Evolutionary conservation across 2,329 filamentous ascomycete species (phyloP).

Genomic region (Ceratocystis variospora): DNA sequence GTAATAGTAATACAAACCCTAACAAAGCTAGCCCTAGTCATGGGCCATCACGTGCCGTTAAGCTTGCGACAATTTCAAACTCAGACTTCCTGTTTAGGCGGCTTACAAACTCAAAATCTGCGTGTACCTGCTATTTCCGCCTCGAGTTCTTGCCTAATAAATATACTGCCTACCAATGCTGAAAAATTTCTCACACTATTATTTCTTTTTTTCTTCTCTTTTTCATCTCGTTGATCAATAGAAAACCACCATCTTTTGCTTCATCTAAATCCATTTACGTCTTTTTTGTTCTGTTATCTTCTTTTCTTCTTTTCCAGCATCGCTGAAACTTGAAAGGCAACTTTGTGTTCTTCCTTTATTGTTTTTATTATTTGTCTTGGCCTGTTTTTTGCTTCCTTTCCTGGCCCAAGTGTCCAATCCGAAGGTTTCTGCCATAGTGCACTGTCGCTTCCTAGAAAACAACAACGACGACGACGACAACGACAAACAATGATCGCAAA

Average conservation of each 20-base stretch:
- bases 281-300: background rate
- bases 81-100: background rate
- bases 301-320: no score
- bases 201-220: background rate
- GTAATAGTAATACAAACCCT: background rate
- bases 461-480: no score
- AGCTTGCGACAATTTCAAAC: background rate
- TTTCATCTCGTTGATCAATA: background rate
- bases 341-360: background rate
- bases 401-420: background rate
- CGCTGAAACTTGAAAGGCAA: background rate
- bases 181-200: background rate
- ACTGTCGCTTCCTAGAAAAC: no score
- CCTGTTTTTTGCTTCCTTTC: background rate
- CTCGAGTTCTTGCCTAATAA: background rate
- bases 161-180: background rate
- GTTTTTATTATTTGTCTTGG: background rate
- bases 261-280: background rate
- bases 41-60: background rate
- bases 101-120: background rate
- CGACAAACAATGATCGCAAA: no score
- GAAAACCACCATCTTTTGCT: background rate
- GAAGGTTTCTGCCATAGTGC: background rate
- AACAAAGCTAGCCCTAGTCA: background rate
- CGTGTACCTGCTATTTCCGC: background rate